Evolutionary conservation across 257 asterid genomes (phyloP).

Genomic region (Ajuga chamaepitys): DNA sequence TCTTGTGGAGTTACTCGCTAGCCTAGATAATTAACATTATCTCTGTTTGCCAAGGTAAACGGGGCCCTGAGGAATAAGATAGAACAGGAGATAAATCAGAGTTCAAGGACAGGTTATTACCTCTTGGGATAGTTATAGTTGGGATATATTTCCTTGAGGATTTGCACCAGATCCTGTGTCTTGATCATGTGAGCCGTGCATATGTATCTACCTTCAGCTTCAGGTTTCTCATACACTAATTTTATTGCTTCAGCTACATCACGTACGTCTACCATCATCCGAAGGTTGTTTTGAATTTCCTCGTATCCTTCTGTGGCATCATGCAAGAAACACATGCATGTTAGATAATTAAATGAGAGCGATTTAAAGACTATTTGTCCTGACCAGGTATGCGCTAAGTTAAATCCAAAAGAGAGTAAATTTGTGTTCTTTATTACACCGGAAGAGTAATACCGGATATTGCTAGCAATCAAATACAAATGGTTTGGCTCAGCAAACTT

Average conservation of each 20-base stretch:
- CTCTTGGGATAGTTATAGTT: conserved; percentile 58
- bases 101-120: conserved; percentile 23
- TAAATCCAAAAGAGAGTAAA: not conserved
- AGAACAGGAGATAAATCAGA: not conserved
- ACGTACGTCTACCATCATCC: conserved; percentile 53
- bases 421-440: not conserved
- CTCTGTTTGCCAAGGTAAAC: too few species aligned
- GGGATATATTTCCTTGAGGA: conserved; percentile 43
- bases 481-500: not conserved
- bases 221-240: conserved; percentile 47
- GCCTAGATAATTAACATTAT: too few species aligned
- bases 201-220: conserved; percentile 69
- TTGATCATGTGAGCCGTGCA: conserved; percentile 37
- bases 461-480: not conserved
- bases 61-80: not conserved
- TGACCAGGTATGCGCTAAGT: not conserved
- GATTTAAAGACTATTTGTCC: not conserved
- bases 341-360: not conserved
- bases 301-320: conserved; percentile 45
- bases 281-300: conserved; percentile 27
- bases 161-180: conserved; percentile 37
- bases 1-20: too few species aligned
- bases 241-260: conserved; percentile 58
- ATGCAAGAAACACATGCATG: not conserved
- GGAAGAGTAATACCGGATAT: not conserved